These are phyloP conservation scores for Bryoglossum gracile DNA, from an alignment of 495 filamentous ascomycete species.

Conservation along the genomic window DNA sequence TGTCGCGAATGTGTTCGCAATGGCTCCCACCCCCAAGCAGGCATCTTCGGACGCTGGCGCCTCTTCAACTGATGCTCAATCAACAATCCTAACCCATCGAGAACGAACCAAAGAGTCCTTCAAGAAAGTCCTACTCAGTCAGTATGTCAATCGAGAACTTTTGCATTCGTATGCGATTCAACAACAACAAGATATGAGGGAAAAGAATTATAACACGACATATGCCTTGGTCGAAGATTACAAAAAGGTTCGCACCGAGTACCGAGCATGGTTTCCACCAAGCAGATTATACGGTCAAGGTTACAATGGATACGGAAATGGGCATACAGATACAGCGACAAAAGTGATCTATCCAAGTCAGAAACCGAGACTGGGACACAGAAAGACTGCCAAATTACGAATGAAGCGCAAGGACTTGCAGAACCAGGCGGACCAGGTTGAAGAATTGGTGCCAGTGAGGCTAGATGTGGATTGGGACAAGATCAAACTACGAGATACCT, in stretches of 20 bases:
- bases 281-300: conserved; percentile 59
- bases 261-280: conserved; percentile 37
- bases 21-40: conserved; percentile 25
- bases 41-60: conserved; percentile 13
- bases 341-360: conserved; percentile 67
- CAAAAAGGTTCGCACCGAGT: conserved; percentile 43
- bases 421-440: conserved; percentile 78
- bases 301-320: conserved; percentile 86
- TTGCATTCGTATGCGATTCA: conserved; percentile 57
- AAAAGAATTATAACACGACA: conserved; percentile 31
- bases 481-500: conserved; percentile 92
- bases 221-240: conserved; percentile 40
- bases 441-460: conserved; percentile 84
- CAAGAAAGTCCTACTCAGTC: conserved; percentile 59
- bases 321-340: conserved; percentile 56
- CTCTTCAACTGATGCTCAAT: not conserved
- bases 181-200: conserved; percentile 30
- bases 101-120: conserved; percentile 24
- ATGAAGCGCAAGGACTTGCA: conserved; percentile 69
- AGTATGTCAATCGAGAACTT: conserved; percentile 72
- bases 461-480: conserved; percentile 95
- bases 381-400: conserved; percentile 61
- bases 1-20: conserved; percentile 23
- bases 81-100: conserved; percentile 18
- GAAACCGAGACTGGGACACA: conserved; percentile 64